Evolutionary conservation across 257 asterid genomes (phyloP), one percentile per base, ranked within the genome.

Genomic region (Forsythia viridissima): DNA sequence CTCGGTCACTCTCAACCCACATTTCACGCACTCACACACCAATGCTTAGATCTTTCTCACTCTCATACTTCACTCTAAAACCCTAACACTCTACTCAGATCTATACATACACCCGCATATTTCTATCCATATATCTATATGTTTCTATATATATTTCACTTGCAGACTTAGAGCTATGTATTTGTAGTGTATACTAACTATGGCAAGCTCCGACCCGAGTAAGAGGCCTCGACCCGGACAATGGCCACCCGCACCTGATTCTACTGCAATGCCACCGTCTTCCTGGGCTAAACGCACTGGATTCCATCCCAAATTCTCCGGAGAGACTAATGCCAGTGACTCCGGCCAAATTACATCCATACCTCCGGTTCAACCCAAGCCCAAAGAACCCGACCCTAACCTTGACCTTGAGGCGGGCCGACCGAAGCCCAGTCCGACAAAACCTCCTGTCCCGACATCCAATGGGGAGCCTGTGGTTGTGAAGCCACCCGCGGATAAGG

Each of bases 271-370:
- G 90, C 99, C 99, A 41, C 96, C 97, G 3, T 79, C 98, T 8
- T 88, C 99, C 2, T 96, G 99, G 98, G 99, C 99, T 0, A 96
- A 96, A 59, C 87, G 91, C 30, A 96, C 97, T 41, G 99, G 98
- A 3, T 96, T 96, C 75, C 93, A 96, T 42, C 98, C 99, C 11
- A 96, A 93, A 82, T 92, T 96, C 81, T 92, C 98, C 38, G 99
- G 99, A 6, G 98, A 96, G 93, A 89, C 97, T 2, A 96, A 90
- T 83, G 96, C 96, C 71, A 85, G 85, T n/a, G 94, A 93, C 52
- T 93, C 99, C 9, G 98, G 96, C 3, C 94, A 85, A 83, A 88
- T 92, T 79, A 82, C 83, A 63, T 30, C 18, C n/a, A 18, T 63
- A 30, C 70, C 70, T 24, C 38, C 37, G 5, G 70, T 63, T 11